Evolutionary conservation across 2,329 filamentous ascomycete species (phyloP).

Genomic region (Botryotinia calthae): DNA sequence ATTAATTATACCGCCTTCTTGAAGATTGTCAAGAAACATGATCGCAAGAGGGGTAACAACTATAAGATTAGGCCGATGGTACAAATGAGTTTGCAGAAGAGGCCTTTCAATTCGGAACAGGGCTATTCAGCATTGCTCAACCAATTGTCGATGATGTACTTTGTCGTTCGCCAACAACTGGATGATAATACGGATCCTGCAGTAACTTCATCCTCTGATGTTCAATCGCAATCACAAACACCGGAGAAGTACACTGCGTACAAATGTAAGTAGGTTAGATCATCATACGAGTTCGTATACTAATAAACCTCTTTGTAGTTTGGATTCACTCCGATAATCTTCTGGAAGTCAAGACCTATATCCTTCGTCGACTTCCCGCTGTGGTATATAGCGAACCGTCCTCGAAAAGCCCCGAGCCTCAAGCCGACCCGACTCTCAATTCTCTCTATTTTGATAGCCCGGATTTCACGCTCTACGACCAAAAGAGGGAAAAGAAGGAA

Average conservation of each 20-base stretch:
- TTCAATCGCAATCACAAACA: conserved; percentile 56
- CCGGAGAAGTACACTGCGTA: conserved; percentile 77
- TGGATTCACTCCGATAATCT: conserved; percentile 97
- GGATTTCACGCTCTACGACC: conserved; percentile 79
- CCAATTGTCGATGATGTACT: conserved; percentile 92
- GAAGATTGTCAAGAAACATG: conserved; percentile 99
- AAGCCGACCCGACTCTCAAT: conserved; percentile 83
- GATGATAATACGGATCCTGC: conserved; percentile 51
- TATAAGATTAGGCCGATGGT: conserved; percentile 91
- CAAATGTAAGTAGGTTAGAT: conserved; percentile 63
- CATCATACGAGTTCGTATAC: conserved; percentile 16
- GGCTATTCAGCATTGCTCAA: conserved; percentile 88
- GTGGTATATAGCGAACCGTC: conserved; percentile 90
- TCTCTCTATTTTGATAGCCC: conserved; percentile 94
- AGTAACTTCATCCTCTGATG: conserved; percentile 40
- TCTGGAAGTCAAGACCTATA: conserved; percentile 93
- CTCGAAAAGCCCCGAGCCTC: conserved; percentile 76
- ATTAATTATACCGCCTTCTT: conserved; percentile 98
- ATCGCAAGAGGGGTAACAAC: conserved; percentile 80
- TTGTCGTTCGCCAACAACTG: conserved; percentile 81
- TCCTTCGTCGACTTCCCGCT: conserved; percentile 84
- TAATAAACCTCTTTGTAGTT: conserved; percentile 50
- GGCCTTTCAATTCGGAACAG: conserved; percentile 89
- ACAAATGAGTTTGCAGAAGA: conserved; percentile 80
- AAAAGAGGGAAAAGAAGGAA: conserved; percentile 74